Conservation (phyloP, 805 yeast genomes). For the Lipomyces chichibuensis region DNA sequence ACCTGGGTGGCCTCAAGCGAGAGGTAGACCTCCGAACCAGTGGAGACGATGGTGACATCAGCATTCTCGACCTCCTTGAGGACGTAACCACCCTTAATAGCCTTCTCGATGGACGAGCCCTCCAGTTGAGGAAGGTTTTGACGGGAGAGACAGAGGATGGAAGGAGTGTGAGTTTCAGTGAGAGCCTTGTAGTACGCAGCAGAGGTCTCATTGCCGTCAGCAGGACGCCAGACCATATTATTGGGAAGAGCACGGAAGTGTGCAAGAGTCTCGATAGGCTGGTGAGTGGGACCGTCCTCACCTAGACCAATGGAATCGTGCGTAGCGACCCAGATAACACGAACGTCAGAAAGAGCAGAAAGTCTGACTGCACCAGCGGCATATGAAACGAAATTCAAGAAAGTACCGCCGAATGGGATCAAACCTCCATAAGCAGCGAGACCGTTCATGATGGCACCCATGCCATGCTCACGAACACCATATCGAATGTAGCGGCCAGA, state of each 20-base stretch:
- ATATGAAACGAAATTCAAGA: conserved; percentile 82
- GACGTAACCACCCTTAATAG: conserved; percentile 92
- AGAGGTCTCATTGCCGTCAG: conserved; percentile 57
- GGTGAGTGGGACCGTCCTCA: conserved; percentile 64
- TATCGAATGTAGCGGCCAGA: conserved; percentile 92
- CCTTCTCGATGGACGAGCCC: conserved; percentile 90
- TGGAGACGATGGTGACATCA: conserved; percentile 76
- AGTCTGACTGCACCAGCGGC: conserved; percentile 59
- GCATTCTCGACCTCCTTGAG: conserved; percentile 61
- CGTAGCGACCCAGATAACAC: conserved; percentile 57
- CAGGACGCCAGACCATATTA: conserved; percentile 55
- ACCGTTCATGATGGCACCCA: conserved; percentile 99
- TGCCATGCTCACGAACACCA: conserved; percentile 99
- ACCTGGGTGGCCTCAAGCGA: conserved; percentile 80
- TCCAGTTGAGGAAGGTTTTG: conserved; percentile 86
- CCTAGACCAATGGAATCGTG: conserved; percentile 63
- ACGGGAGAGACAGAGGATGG: conserved; percentile 73
- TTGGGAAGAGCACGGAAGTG: conserved; percentile 59
- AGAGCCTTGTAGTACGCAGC: conserved; percentile 64
- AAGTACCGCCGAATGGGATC: conserved; percentile 95
- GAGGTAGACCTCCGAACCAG: conserved; percentile 92
- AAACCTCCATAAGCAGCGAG: conserved; percentile 84
- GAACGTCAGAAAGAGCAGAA: conserved; percentile 53
- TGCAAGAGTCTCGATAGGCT: conserved; percentile 57
- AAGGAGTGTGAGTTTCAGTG: conserved; percentile 62